Percentiles rank a stretch among this genome's conserved stretches.
Evolutionary conservation across 164 flowering plant genomes (phyloP).

Genomic region (Kingdonia uniflora): DNA sequence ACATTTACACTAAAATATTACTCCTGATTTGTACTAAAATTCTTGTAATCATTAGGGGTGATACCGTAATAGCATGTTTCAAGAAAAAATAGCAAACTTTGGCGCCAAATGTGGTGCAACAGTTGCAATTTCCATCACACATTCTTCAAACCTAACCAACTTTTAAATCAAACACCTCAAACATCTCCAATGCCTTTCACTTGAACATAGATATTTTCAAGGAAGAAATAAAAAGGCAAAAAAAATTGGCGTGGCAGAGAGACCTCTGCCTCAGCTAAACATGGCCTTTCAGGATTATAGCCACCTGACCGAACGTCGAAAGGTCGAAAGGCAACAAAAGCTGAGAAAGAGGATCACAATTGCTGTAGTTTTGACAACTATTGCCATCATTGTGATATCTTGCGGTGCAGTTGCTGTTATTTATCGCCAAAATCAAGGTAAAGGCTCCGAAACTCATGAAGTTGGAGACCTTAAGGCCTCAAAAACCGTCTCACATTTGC

Average conservation of each 20-base stretch:
- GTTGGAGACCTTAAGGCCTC: not conserved
- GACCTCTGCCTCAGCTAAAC: constrained; percentile 10
- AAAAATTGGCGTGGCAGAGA: not conserved
- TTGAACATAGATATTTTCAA: too few relatives aligned
- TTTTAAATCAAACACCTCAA: constrained; percentile 9
- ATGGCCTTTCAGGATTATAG: constrained; percentile 22
- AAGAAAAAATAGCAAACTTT: not conserved
- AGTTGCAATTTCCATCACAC: constrained; percentile 11
- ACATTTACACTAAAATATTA: too few relatives aligned
- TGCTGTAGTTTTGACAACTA: not conserved
- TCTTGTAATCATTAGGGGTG: not conserved
- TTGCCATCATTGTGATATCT: constrained; percentile 4
- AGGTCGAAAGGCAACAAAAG: constrained; percentile 13
- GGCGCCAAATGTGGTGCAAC: constrained; percentile 8
- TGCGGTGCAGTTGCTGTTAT: constrained; percentile 1
- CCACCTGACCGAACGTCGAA: constrained; percentile 18
- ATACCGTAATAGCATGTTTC: not conserved
- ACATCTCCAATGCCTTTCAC: not conserved
- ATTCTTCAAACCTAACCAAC: constrained; percentile 12
- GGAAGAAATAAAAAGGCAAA: not conserved
- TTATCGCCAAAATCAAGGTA: constrained; percentile 1
- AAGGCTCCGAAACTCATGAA: not conserved
- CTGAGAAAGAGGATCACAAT: constrained; percentile 11
- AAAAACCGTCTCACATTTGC: constrained; percentile 3
- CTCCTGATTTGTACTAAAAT: too few relatives aligned